Conservation (phyloP, 1,139 yeast genomes). For the Taphrina deformans region DNA sequence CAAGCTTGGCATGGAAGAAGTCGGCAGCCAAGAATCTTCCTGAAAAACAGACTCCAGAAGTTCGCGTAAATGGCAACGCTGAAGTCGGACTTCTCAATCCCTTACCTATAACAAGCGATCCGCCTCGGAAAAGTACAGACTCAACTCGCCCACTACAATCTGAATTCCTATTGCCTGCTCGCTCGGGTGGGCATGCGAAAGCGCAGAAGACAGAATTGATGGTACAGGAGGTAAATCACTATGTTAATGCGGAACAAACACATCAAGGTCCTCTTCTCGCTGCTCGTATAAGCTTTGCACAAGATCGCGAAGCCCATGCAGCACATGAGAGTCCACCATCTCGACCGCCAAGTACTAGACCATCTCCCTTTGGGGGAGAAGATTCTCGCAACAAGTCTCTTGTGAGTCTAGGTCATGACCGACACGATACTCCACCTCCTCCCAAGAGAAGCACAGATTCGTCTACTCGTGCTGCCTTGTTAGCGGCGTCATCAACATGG, state of each 20-base stretch:
- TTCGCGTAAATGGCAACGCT: not conserved
- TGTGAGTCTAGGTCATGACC: not conserved
- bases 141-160: conserved; percentile 7
- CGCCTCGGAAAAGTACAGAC: conserved; percentile 1
- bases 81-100: not conserved
- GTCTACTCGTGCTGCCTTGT: conserved; percentile 20
- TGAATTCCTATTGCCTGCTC: conserved; percentile 12
- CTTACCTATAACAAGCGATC: not conserved
- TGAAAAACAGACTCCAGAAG: not conserved
- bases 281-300: conserved; percentile 28
- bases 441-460: not conserved
- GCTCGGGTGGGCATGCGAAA: conserved; percentile 5
- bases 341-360: conserved; percentile 9
- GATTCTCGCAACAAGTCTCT: conserved; percentile 7
- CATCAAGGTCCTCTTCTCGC: conserved; percentile 17
- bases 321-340: conserved; percentile 6
- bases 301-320: conserved; percentile 25
- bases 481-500: conserved; percentile 23
- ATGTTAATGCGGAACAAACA: conserved; percentile 9
- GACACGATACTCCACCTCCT: conserved; percentile 4
- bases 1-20: conserved; percentile 30
- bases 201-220: not conserved
- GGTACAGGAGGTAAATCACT: conserved; percentile 19
- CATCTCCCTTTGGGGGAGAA: not conserved
- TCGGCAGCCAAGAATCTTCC: conserved; percentile 11